These are phyloP conservation scores for Zygoascus biomembranicola DNA, from an alignment of 805 yeast genomes.

Conservation along the genomic window DNA sequence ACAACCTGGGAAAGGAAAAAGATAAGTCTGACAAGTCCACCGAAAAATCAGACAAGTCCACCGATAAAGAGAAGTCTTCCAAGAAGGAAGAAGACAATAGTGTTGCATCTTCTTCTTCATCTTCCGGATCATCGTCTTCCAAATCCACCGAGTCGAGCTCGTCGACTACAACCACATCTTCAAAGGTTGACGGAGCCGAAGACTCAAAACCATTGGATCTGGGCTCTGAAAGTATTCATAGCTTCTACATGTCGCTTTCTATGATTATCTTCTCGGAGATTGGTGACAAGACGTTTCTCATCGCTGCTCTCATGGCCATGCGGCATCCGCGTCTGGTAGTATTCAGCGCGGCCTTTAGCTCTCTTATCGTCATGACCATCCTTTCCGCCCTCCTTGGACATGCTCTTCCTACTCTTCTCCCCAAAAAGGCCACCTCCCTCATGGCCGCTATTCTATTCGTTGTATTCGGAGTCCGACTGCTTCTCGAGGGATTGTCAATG, in stretches of 20 bases:
- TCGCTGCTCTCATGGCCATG: constrained; percentile 98
- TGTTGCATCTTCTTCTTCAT: background rate
- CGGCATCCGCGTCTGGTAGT: constrained; percentile 75
- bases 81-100: background rate
- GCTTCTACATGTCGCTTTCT: constrained; percentile 71
- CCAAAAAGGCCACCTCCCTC: constrained; percentile 71
- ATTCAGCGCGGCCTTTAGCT: constrained; percentile 79
- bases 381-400: constrained; percentile 89
- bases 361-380: constrained; percentile 84
- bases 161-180: background rate
- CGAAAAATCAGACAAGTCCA: constrained; percentile 8
- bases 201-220: background rate
- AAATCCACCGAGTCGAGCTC: background rate
- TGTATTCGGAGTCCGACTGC: constrained; percentile 69
- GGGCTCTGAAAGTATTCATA: constrained; percentile 22
- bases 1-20: constrained; percentile 23
- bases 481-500: constrained; percentile 79
- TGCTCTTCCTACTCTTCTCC: constrained; percentile 74
- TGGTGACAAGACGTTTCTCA: constrained; percentile 94
- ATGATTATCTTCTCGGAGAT: constrained; percentile 95
- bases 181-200: background rate
- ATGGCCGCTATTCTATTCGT: constrained; percentile 75
- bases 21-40: constrained; percentile 6
- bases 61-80: constrained; percentile 1
- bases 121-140: background rate